Evolutionary conservation across 148 eudicot species (phyloP), one percentile per base, ranked within the genome.

Genomic region (Beta vulgaris): DNA sequence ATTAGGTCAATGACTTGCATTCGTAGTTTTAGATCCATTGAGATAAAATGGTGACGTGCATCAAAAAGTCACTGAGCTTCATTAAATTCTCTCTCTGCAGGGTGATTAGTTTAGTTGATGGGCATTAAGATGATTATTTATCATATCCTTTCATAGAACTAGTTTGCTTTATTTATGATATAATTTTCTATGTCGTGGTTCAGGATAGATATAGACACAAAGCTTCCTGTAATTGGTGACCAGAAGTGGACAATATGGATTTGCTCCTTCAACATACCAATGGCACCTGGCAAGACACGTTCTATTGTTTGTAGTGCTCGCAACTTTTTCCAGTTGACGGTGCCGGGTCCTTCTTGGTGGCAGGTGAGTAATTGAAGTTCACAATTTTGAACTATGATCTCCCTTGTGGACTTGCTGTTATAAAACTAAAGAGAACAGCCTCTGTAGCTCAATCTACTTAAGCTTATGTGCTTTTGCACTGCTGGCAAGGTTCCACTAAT

Each of bases 281-380:
- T 94, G 98, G 91, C 91, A 55, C 98, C 97, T 68, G 98, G 98
- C 80, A 94, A 94, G 87, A 94, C 98, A 37, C 96, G 97, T n/a
- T 94, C 98, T 34, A 94, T 94, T 78, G 98, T 94, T 78, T 94
- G 97, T 73, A 94, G 98, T 81, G 98, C 98, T 58, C 92, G 98
- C 29, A 94, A 94, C 81, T 94, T 94, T 85, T 94, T 94, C 79
- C 98, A 94, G 83, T 80, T 91, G 71, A 84, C 97, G 40, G 91
- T 94, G 87, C 98, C 98, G 15, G 98, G 98, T 46, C 84, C 92
- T 80, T 88, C 93, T 71, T 94, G 98, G 98, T 94, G 97, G 98
- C 98, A 94, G 93, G 98, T 94, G 81, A 81, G 74, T 66, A 54
- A 36, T 60, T 59, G 49, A 43, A 74, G 23, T 35, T 8, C 40